Conservation (phyloP, 164 flowering plant genomes). For the Cinnamomum chago region DNA sequence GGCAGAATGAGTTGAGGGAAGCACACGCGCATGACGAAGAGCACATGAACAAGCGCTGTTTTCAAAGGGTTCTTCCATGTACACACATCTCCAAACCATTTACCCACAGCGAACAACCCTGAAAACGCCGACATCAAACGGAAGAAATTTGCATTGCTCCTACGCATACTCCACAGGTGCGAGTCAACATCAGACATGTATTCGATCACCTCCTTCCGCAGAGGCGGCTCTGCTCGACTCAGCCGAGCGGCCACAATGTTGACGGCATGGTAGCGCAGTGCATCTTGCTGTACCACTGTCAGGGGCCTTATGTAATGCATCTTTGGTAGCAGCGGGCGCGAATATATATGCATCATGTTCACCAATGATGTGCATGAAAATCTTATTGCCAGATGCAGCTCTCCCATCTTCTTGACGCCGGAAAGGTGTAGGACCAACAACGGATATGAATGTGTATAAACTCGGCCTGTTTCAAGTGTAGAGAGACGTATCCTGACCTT, state of each 20-base stretch:
- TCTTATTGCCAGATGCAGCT: conserved; percentile 77
- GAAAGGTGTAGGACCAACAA: conserved; percentile 75
- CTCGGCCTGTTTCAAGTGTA: conserved; percentile 68
- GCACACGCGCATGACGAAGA: conserved; percentile 55
- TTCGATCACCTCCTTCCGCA: conserved; percentile 85
- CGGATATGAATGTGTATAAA: conserved; percentile 88
- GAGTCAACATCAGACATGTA: conserved; percentile 93
- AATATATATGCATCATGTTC: conserved; percentile 75
- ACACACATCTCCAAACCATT: no score
- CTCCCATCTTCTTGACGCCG: conserved; percentile 94
- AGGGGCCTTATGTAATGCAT: conserved; percentile 86
- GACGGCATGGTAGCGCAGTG: conserved; percentile 82
- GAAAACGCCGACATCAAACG: no score
- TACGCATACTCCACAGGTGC: conserved; percentile 90
- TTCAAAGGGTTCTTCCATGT: no score
- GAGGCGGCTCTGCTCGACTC: conserved; percentile 86
- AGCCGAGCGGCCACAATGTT: conserved; percentile 74
- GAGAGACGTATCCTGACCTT: conserved; percentile 42
- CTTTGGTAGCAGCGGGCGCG: conserved; percentile 73
- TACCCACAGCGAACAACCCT: no score
- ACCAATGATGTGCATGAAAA: conserved; percentile 77
- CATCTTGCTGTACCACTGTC: conserved; percentile 62
- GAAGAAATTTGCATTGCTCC: conserved; percentile 24
- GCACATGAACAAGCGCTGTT: no score
- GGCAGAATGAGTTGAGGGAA: conserved; percentile 84